phyloP scores from a whole-genome alignment of 2,329 filamentous ascomycete species.

The Pyrenochaeta sp. region DNA sequence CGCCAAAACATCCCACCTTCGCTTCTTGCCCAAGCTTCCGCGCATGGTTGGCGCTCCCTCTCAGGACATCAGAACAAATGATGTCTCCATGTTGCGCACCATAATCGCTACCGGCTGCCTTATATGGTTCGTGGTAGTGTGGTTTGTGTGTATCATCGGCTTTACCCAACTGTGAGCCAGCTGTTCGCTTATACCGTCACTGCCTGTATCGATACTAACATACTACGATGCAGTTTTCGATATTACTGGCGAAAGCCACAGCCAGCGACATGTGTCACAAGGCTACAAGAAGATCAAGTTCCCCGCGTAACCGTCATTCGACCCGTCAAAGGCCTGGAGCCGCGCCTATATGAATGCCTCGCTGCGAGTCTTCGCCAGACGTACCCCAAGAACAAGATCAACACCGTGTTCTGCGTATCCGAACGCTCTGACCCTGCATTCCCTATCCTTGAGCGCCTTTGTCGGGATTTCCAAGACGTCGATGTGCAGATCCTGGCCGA shows the following conservation, averaged over 20 bases:
- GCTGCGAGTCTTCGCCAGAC: constrained; percentile 83
- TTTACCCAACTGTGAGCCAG: constrained; percentile 65
- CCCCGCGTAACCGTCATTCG: constrained; percentile 91
- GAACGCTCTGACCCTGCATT: constrained; percentile 78
- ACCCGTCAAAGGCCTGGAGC: constrained; percentile 91
- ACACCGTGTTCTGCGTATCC: constrained; percentile 83
- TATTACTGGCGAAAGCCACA: constrained; percentile 60
- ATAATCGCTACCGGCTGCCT: constrained; percentile 58
- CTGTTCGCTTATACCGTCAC: constrained; percentile 2
- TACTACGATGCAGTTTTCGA: constrained; percentile 56
- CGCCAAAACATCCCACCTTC: constrained; percentile 20
- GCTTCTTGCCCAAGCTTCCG: constrained; percentile 23
- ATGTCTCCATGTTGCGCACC: constrained; percentile 47
- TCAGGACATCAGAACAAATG: constrained; percentile 30
- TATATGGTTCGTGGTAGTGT: constrained; percentile 65
- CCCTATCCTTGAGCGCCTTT: constrained; percentile 73
- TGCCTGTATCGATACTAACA: constrained; percentile 17
- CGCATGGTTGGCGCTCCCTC: constrained; percentile 46
- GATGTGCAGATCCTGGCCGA: constrained; percentile 82
- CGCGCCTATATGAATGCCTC: constrained; percentile 89
- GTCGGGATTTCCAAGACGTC: constrained; percentile 75
- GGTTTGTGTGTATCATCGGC: constrained; percentile 65
- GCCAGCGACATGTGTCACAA: constrained; percentile 52
- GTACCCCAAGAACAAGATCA: constrained; percentile 79
- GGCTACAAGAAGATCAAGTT: constrained; percentile 56